Percentiles rank a stretch among this genome's conserved stretches.
These are phyloP conservation scores for Microbotryomycetes sp. DNA, from an alignment of 1,284 basidiomycete genomes.

Conservation along the genomic window DNA sequence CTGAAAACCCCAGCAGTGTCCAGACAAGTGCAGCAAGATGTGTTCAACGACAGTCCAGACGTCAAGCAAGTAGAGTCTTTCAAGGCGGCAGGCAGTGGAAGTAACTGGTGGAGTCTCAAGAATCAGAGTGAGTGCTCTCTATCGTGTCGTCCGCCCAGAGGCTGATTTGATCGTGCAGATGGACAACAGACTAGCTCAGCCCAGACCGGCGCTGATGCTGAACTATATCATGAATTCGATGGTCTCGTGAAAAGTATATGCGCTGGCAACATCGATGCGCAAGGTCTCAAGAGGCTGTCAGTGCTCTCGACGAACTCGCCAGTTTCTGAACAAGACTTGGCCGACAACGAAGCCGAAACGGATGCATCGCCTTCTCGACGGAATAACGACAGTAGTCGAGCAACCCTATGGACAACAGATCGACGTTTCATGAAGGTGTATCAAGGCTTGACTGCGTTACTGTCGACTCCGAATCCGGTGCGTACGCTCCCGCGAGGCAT, in stretches of 20 bases:
- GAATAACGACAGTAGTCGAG: background rate
- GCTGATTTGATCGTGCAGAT: background rate
- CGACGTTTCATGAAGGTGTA: slow-evolving; percentile 11
- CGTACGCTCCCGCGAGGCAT: no score
- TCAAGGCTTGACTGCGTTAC: slow-evolving; percentile 6
- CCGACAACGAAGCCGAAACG: slow-evolving; percentile 1
- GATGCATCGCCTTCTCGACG: background rate
- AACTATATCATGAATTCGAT: background rate
- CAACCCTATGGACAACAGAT: slow-evolving; percentile 12
- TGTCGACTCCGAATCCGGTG: no score
- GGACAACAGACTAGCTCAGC: background rate
- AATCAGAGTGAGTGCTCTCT: slow-evolving; percentile 9
- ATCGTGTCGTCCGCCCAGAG: background rate
- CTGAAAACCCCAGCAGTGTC: background rate
- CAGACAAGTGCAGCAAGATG: background rate
- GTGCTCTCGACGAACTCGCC: slow-evolving; percentile 17
- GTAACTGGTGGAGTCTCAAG: slow-evolving; percentile 22
- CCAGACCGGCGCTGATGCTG: no score
- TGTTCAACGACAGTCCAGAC: slow-evolving; percentile 31
- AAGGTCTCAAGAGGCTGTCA: slow-evolving; percentile 1
- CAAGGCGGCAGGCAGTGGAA: background rate
- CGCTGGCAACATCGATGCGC: background rate
- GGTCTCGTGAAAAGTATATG: no score
- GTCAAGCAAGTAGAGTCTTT: slow-evolving; percentile 1
- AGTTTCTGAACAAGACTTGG: background rate